Conservation (phyloP, 805 yeast genomes). For the Hanseniaspora valbyensis region DNA sequence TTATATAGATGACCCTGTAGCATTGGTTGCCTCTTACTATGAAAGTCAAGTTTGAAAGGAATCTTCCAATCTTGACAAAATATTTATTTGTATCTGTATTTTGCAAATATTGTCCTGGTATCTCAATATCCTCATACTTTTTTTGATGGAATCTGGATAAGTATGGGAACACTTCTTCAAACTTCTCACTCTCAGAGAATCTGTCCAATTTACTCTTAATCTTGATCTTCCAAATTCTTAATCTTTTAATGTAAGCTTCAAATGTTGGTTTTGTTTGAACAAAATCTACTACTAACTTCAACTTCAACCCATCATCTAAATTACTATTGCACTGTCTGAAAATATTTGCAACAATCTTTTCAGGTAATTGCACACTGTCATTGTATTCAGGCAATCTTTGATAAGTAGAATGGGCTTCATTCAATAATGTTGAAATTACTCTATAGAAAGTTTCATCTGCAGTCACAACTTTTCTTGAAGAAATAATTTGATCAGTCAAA, state of each 20-base stretch:
- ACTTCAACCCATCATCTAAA: slow-evolving; percentile 73
- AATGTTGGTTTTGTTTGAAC: slow-evolving; percentile 77
- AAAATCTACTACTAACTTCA: slow-evolving; percentile 86
- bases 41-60: slow-evolving; percentile 76
- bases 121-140: slow-evolving; percentile 92
- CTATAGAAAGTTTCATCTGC: slow-evolving; percentile 89
- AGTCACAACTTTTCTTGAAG: slow-evolving; percentile 81
- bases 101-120: slow-evolving; percentile 90
- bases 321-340: slow-evolving; percentile 86
- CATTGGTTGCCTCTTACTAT: slow-evolving; percentile 86
- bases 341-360: slow-evolving; percentile 81
- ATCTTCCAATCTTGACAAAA: slow-evolving; percentile 85
- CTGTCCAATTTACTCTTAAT: slow-evolving; percentile 86
- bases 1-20: slow-evolving; percentile 73
- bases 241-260: slow-evolving; percentile 70
- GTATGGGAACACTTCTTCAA: slow-evolving; percentile 89
- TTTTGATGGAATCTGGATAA: slow-evolving; percentile 95
- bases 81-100: slow-evolving; percentile 82
- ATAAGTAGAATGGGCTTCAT: slow-evolving; percentile 85
- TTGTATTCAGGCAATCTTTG: slow-evolving; percentile 78
- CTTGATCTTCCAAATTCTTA: slow-evolving; percentile 86
- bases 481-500: slow-evolving; percentile 87
- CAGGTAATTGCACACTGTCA: slow-evolving; percentile 78
- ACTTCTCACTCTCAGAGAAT: slow-evolving; percentile 62
- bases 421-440: slow-evolving; percentile 77